phyloP scores from a whole-genome alignment of 2,329 filamentous ascomycete species.

The Colletotrichum sp. region DNA sequence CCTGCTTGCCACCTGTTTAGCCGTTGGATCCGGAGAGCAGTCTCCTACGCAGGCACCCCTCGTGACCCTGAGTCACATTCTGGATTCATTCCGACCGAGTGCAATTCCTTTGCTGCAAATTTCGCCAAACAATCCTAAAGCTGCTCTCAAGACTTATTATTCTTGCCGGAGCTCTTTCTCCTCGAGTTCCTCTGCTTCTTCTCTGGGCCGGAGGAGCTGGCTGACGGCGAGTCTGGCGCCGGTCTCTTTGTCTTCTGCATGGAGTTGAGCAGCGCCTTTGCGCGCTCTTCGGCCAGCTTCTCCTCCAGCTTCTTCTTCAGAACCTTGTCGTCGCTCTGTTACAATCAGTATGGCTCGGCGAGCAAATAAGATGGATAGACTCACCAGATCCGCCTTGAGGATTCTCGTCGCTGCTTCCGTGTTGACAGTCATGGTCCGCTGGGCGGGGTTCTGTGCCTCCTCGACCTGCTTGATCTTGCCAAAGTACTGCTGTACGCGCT shows the following conservation, averaged over 20 bases:
- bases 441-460: slow-evolving; percentile 53
- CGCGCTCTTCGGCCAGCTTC: slow-evolving; percentile 61
- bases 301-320: slow-evolving; percentile 58
- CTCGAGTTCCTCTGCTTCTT: slow-evolving; percentile 36
- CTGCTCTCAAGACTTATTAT: not conserved
- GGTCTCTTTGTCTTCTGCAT: slow-evolving; percentile 48
- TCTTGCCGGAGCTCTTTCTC: slow-evolving; percentile 25
- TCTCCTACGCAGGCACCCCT: not conserved
- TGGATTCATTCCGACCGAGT: not conserved
- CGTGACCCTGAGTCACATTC: not conserved
- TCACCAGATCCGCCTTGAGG: slow-evolving; percentile 79
- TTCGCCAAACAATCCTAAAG: not conserved
- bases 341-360: not conserved
- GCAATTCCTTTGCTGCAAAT: not conserved
- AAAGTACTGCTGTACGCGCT: slow-evolving; percentile 89
- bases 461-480: slow-evolving; percentile 86
- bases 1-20: not conserved
- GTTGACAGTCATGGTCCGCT: slow-evolving; percentile 64
- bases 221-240: slow-evolving; percentile 34
- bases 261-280: slow-evolving; percentile 54
- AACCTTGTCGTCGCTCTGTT: slow-evolving; percentile 54
- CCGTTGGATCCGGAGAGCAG: not conserved
- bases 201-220: slow-evolving; percentile 30
- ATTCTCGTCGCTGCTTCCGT: slow-evolving; percentile 82
- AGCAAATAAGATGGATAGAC: slow-evolving; percentile 25